Conservation (phyloP, 441 rosid genomes). For the Adansonia gregorii region DNA sequence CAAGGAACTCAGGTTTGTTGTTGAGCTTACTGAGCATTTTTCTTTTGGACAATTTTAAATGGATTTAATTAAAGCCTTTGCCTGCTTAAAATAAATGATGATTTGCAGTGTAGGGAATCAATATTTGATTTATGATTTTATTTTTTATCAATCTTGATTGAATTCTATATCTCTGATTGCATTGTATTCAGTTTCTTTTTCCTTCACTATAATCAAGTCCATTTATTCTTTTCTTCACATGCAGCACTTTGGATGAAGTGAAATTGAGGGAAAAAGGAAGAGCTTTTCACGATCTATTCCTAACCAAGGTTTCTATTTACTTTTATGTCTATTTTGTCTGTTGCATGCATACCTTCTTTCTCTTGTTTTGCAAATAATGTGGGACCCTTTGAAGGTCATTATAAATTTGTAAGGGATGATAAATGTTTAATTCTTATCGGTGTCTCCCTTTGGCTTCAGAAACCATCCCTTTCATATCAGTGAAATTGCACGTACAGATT, state of each 20-base stretch:
- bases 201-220: background rate
- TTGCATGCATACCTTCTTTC: constrained; percentile 8
- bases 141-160: background rate
- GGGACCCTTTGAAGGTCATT: constrained; percentile 2
- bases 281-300: constrained; percentile 86
- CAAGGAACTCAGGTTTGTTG: constrained; percentile 81
- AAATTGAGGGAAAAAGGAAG: constrained; percentile 93
- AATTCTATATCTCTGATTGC: background rate
- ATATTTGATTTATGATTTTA: constrained; percentile 1
- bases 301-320: constrained; percentile 68
- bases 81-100: constrained; percentile 12
- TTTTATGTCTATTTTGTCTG: constrained; percentile 18
- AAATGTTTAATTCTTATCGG: background rate
- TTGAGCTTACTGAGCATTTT: background rate
- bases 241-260: constrained; percentile 88
- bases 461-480: background rate
- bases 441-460: background rate
- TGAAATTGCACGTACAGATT: background rate
- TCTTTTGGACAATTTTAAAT: constrained; percentile 25
- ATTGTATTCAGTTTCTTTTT: constrained; percentile 2
- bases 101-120: constrained; percentile 11
- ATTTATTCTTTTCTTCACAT: constrained; percentile 22
- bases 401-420: background rate
- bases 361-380: constrained; percentile 7
- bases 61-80: background rate